Evolutionary conservation across 306 rosid species (phyloP).

Genomic region (Glycyrrhiza uralensis): DNA sequence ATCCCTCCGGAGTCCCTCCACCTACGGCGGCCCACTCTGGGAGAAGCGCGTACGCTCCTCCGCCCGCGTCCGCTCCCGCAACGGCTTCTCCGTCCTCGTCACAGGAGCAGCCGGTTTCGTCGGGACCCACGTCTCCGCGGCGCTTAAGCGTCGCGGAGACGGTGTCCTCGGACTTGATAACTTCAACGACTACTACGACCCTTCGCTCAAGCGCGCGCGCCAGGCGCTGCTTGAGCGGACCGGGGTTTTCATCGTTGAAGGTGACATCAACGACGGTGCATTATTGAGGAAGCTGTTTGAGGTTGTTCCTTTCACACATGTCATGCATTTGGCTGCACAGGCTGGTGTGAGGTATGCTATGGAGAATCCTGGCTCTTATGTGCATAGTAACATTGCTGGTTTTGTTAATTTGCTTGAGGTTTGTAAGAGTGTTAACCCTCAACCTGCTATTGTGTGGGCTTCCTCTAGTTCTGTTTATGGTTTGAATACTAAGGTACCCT

Average conservation of each 20-base stretch:
- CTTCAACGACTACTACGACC: conserved; percentile 88
- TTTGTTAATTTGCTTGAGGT: conserved; percentile 86
- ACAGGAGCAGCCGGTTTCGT: conserved; percentile 95
- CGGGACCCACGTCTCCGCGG: conserved; percentile 87
- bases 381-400: conserved; percentile 95
- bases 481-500: conserved; percentile 88
- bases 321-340: conserved; percentile 97
- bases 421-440: conserved; percentile 79
- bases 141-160: conserved; percentile 87
- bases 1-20: conserved; percentile 55
- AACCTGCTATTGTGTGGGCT: conserved; percentile 98
- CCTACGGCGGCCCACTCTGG: conserved; percentile 91
- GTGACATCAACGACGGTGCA: conserved; percentile 77
- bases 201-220: conserved; percentile 74
- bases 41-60: conserved; percentile 78
- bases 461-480: conserved; percentile 96
- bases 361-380: conserved; percentile 95
- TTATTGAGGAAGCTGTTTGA: conserved; percentile 83
- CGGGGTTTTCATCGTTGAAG: conserved; percentile 91
- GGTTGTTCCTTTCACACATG: conserved; percentile 90
- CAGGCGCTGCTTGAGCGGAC: conserved; percentile 73
- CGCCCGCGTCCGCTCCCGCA: conserved; percentile 59
- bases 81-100: conserved; percentile 72
- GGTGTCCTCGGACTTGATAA: conserved; percentile 81
- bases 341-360: conserved; percentile 99